Evolutionary conservation across 352 stramenopile species (phyloP), one percentile per base, ranked within the genome.

Genomic region (Globisporangium camurandrum): DNA sequence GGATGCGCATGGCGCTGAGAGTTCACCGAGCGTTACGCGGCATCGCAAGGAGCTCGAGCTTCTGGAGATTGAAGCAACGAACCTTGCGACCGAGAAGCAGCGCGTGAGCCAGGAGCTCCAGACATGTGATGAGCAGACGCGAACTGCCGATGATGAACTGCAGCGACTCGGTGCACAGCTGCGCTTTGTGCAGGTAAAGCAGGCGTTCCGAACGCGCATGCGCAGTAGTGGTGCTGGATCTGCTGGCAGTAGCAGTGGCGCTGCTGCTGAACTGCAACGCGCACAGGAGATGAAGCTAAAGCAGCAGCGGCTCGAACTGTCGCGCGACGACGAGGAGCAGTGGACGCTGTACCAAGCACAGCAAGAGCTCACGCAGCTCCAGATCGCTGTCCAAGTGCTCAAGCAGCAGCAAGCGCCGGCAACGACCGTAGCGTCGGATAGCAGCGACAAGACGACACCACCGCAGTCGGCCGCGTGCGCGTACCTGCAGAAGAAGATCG

Each of bases 321-420:
- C 72, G 2, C 48, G 24, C 0, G 69, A 84, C 47, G 71, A 86
- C 33, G 72, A 87, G 48, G 66, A 84, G 43, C 72, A 80, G 14
- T 83, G 66, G 63, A 51, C 50, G 22, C 63, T 79, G 6, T 78
- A 69, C 30, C 59, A 83, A 46, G 69, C 66, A 0, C 68, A 87
- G 16, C 55, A 84, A 46, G 68, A 87, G 60, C 64, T 87, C 24
- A 66, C 42, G 20, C 70, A 84, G 34, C 54, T 87, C 24, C 72
- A 84, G 57, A 71, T 86, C 51, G 59, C 65, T 0, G 51, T 74
- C 23, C 66, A 80, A 6, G 62, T 84, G 34, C 30, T 84, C 9
- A 56, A 57, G 1, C 59, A 75, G 14, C 49, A 54, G 17, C 22
- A 30, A 9, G 6, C 14, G 10, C 22, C 1, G 6, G 7, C n/a